Evolutionary conservation across 2,329 filamentous ascomycete species (phyloP), one percentile per base, ranked within the genome.

Genomic region (Epichloe hybrida): DNA sequence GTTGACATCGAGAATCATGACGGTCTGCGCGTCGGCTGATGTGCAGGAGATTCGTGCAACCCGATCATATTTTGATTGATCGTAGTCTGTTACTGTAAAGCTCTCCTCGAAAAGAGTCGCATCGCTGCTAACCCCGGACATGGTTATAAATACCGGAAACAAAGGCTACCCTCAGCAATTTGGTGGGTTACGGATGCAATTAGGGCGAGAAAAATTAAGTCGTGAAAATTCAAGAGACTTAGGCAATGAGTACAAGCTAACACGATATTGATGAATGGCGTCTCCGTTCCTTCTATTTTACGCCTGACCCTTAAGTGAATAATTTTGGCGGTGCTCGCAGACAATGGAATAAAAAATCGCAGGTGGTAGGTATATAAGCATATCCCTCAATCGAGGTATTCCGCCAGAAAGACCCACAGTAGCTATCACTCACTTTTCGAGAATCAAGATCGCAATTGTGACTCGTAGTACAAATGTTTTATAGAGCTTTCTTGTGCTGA

Each of bases 41-140:
- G 78, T 86, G 64, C 81, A 89, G 50, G 74, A 80, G 64, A 97
- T 80, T 59, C 93, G 91, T 50, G 88, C 86, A 27, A 96, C 91
- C 57, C 91, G 88, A 72, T 97, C 93, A 71, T 98, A 98, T 72
- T 96, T 95, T 62, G 83, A 79, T 62, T 83, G 78, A 72, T 95
- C 86, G 66, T 88, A 74, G 50, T 79, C 71, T 58, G 81, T 91
- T 61, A 97, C 77, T 54, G 79, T 86, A 77, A 97, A 96, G 62
- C 80, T 84, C 65, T 95, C 89, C 71, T 96, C 89, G 72, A 94
- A 95, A 68, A 97, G 86, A 62, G 93, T 84, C 52, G 90, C 84
- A 72, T 97, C 91, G 59, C 86, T 84, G 69, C 88, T 81, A 58
- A 35, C 40, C 17, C 54, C 51, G 76, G 50, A 54, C 61, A 57